Evolutionary conservation across 2,329 filamentous ascomycete genomes (phyloP).

Genomic region (Fusarium caatingaense): DNA sequence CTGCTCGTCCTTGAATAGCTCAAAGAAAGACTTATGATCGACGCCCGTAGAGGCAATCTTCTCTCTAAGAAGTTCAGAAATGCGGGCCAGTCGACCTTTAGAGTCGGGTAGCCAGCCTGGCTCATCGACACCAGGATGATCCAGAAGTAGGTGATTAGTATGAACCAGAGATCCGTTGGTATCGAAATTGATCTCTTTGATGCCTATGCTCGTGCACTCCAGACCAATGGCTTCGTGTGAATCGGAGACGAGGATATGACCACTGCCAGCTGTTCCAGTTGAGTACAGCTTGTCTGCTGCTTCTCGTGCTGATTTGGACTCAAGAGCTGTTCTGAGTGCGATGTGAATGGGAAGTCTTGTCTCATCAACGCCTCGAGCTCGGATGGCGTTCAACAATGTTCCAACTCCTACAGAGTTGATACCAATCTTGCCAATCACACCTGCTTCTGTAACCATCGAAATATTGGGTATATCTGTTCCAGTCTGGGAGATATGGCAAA

Average conservation of each 20-base stretch:
- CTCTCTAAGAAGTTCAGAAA: slow-evolving; percentile 12
- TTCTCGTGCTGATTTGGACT: slow-evolving; percentile 51
- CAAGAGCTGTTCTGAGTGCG: slow-evolving; percentile 66
- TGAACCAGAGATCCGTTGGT: slow-evolving; percentile 23
- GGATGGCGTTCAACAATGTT: slow-evolving; percentile 71
- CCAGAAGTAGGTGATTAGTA: slow-evolving; percentile 36
- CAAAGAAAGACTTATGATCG: slow-evolving; percentile 13
- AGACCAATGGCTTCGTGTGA: slow-evolving; percentile 30
- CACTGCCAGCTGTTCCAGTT: slow-evolving; percentile 36
- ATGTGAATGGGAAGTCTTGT: slow-evolving; percentile 69
- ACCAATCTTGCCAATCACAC: slow-evolving; percentile 74
- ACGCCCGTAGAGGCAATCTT: background rate
- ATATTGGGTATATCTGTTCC: slow-evolving; percentile 57
- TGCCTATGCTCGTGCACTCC: slow-evolving; percentile 39
- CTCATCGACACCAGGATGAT: slow-evolving; percentile 31
- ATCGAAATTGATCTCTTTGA: slow-evolving; percentile 22
- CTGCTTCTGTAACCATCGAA: slow-evolving; percentile 68
- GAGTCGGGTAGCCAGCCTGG: slow-evolving; percentile 35
- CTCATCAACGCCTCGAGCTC: slow-evolving; percentile 63
- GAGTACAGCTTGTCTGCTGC: slow-evolving; percentile 11
- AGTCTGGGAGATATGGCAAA: slow-evolving; percentile 58
- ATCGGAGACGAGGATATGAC: slow-evolving; percentile 37
- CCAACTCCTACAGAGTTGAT: slow-evolving; percentile 70
- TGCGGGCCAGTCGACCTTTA: slow-evolving; percentile 3
- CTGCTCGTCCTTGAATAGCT: slow-evolving; percentile 39